phyloP scores from a whole-genome alignment of 345 rosid species.

The Adansonia digitata region DNA sequence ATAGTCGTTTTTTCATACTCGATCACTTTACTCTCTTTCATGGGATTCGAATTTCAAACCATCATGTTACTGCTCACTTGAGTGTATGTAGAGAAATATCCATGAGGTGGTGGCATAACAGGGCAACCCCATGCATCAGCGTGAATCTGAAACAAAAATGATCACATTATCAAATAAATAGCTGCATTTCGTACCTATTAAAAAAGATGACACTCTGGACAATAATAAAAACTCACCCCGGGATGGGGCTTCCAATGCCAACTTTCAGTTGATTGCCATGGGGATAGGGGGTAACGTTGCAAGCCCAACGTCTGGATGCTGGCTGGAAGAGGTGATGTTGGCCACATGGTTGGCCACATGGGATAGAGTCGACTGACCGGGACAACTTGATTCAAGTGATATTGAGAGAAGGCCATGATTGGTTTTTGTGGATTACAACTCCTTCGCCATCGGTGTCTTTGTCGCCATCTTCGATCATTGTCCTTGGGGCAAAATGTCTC shows the following conservation, averaged over 20 bases:
- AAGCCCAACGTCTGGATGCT: constrained; percentile 58
- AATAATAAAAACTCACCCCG: constrained; percentile 35
- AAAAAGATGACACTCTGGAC: background rate
- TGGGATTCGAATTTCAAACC: no score
- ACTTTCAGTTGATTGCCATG: constrained; percentile 47
- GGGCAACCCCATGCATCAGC: constrained; percentile 97
- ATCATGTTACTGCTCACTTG: constrained; percentile 60
- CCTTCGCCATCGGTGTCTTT: constrained; percentile 41
- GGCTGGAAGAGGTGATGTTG: constrained; percentile 43
- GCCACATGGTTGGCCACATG: no score
- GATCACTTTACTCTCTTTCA: no score
- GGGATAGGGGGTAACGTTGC: constrained; percentile 34
- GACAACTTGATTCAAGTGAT: constrained; percentile 28
- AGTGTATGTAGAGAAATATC: constrained; percentile 31
- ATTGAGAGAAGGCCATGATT: constrained; percentile 71
- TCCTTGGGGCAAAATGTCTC: constrained; percentile 86
- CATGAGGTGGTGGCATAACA: constrained; percentile 45
- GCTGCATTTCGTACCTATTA: background rate
- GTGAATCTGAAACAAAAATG: constrained; percentile 43
- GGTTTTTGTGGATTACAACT: constrained; percentile 53
- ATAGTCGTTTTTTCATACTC: no score
- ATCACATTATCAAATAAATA: background rate
- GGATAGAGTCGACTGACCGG: constrained; percentile 39
- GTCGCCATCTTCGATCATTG: constrained; percentile 66
- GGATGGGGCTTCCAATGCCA: constrained; percentile 79